phyloP scores from a whole-genome alignment of 2,329 filamentous ascomycete species.

The Arthrobotrys entomopaga region DNA sequence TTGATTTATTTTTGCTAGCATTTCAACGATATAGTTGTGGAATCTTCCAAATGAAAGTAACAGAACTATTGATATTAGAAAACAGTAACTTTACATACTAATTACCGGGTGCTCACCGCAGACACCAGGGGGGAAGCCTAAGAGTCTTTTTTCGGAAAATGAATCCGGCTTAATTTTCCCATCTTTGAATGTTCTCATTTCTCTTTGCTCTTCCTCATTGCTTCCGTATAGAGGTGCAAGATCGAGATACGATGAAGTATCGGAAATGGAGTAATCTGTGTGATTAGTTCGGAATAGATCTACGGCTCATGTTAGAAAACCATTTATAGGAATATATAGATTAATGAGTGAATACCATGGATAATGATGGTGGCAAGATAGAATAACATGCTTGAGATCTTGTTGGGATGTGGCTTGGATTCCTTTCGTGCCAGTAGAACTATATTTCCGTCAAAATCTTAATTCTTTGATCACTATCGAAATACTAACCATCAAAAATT shows the following conservation, averaged over 20 bases:
- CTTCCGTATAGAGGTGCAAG: slow-evolving; percentile 69
- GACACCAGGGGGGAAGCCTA: slow-evolving; percentile 68
- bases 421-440: slow-evolving; percentile 57
- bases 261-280: slow-evolving; percentile 64
- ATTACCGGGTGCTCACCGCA: slow-evolving; percentile 64
- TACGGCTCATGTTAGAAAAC: slow-evolving; percentile 1
- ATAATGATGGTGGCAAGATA: slow-evolving; percentile 68
- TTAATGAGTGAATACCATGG: slow-evolving; percentile 62
- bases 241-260: slow-evolving; percentile 68
- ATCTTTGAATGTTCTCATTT: slow-evolving; percentile 67
- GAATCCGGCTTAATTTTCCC: slow-evolving; percentile 68
- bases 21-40: slow-evolving; percentile 62
- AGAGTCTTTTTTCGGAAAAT: slow-evolving; percentile 67
- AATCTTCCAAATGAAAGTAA: slow-evolving; percentile 62
- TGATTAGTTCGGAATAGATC: slow-evolving; percentile 68
- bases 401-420: slow-evolving; percentile 61
- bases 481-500: slow-evolving; percentile 68
- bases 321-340: neutral
- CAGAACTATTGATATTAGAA: slow-evolving; percentile 22
- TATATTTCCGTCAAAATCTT: slow-evolving; percentile 26
- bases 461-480: neutral
- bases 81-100: slow-evolving; percentile 45
- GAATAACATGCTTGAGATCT: slow-evolving; percentile 65
- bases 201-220: slow-evolving; percentile 73
- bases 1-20: slow-evolving; percentile 64